phyloP scores from a whole-genome alignment of 129 eudicot species.

The Helichrysum umbraculigerum region DNA sequence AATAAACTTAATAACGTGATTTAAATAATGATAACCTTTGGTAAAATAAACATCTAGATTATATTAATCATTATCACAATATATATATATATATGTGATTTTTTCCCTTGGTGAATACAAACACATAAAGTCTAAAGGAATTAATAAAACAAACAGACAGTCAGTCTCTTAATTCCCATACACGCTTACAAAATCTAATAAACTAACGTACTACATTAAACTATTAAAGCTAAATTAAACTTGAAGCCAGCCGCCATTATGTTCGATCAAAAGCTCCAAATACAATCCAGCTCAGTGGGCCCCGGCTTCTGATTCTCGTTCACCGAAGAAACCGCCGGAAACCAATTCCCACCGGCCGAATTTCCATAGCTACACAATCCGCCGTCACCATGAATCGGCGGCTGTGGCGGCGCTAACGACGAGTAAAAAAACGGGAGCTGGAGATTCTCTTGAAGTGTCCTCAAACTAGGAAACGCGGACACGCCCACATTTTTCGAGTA shows the following conservation, averaged over 20 bases:
- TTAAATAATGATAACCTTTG: too few relatives aligned
- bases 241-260: background rate
- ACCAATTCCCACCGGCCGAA: conserved; percentile 19
- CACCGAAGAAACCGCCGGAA: conserved; percentile 37
- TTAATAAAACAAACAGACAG: background rate
- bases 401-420: conserved; percentile 37
- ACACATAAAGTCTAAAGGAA: background rate
- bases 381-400: conserved; percentile 34
- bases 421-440: conserved; percentile 55
- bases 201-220: background rate
- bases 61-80: background rate
- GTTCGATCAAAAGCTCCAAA: conserved; percentile 63
- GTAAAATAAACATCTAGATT: background rate
- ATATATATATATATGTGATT: background rate
- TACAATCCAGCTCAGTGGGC: conserved; percentile 64
- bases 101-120: background rate
- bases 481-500: conserved; percentile 37
- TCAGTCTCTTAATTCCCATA: background rate
- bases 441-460: conserved; percentile 71
- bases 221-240: background rate
- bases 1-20: too few relatives aligned
- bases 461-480: conserved; percentile 58
- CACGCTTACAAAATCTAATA: background rate
- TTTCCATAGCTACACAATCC: conserved; percentile 24
- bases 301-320: conserved; percentile 50